These are phyloP conservation scores for Edaphochlamys debaryana DNA, from an alignment of 139 green algal genomes.

Conservation along the genomic window DNA sequence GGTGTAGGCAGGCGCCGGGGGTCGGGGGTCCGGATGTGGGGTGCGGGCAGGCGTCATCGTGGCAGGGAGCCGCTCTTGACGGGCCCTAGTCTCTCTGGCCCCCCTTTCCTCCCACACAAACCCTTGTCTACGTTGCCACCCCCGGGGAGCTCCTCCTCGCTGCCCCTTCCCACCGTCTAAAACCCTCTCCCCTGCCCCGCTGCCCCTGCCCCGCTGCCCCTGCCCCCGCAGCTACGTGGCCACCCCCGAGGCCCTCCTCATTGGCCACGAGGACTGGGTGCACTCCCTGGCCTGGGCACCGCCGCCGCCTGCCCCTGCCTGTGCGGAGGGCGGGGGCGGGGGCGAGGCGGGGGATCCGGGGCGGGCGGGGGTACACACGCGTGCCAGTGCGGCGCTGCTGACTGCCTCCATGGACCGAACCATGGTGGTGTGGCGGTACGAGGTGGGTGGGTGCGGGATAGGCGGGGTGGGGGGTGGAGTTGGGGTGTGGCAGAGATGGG, in stretches of 20 bases:
- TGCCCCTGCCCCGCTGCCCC: neutral
- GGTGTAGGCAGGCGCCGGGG: too few relatives aligned
- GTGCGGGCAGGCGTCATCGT: too few relatives aligned
- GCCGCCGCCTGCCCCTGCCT: neutral
- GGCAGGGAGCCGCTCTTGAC: too few relatives aligned
- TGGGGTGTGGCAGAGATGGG: neutral
- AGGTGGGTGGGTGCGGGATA: conserved; percentile 45
- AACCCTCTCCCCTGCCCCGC: too few relatives aligned
- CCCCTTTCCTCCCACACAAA: too few relatives aligned
- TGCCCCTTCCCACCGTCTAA: too few relatives aligned
- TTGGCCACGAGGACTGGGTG: conserved; percentile 97
- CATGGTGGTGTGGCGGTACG: conserved; percentile 92
- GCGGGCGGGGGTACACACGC: conserved; percentile 17
- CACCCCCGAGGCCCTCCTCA: conserved; percentile 83
- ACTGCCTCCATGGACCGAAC: conserved; percentile 95
- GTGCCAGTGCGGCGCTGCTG: conserved; percentile 68
- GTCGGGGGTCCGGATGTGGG: neutral
- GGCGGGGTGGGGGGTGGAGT: conserved; percentile 89
- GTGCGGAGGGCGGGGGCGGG: conserved; percentile 33
- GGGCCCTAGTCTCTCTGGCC: too few relatives aligned
- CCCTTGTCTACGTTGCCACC: too few relatives aligned
- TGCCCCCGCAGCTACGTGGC: conserved; percentile 46
- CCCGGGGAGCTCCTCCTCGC: too few relatives aligned
- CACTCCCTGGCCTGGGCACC: conserved; percentile 84
- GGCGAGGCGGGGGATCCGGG: neutral